Evolutionary conservation across 176 grass and related monocot species (phyloP), one percentile per base, ranked within the genome.

Genomic region (Paspalum vaginatum): DNA sequence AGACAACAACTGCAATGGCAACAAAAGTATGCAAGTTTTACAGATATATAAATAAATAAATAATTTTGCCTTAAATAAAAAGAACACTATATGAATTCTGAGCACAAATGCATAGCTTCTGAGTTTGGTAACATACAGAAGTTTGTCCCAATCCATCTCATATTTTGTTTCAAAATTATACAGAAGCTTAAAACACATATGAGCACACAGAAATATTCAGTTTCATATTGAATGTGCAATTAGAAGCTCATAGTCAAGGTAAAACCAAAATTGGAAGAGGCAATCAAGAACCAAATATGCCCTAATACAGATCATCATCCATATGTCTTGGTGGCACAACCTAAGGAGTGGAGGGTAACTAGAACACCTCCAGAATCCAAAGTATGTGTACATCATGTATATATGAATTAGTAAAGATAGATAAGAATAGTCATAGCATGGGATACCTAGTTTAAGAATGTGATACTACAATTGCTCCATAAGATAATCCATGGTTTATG

Each of bases 1-100:
- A 98, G 92, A 91, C 92, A 98, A 83, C 95, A 98, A 92, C 88
- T 98, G 87, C 92, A 83, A 64, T 73, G 85, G 16, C 41, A 24
- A 41, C 18, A 85, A 66, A 70, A 81, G 77, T 61, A 82, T 89
- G 78, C 78, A 85, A 72, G 1, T 37, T 76, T 71, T 63, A 39
- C 46, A 75, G 2, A 75, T 44, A n/a, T n/a, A n/a, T n/a, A n/a
- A n/a, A n/a, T n/a, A 49, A 39, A 78, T 0, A 79, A 58, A 60
- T 77, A 83, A 25, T 72, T 66, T 48, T 32, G 32, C 32, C n/a
- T 32, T 38, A n/a, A 83, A 20, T 25, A 60, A n/a, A 3, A 37
- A 2, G 25, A 70, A 65, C 18, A 44, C 9, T n/a, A n/a, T n/a
- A 83, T 2, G n/a, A n/a, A n/a, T n/a, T 75, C 68, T n/a, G n/a